Evolutionary conservation across 2,329 filamentous ascomycete genomes (phyloP).

Genomic region (Penicillium sp.): DNA sequence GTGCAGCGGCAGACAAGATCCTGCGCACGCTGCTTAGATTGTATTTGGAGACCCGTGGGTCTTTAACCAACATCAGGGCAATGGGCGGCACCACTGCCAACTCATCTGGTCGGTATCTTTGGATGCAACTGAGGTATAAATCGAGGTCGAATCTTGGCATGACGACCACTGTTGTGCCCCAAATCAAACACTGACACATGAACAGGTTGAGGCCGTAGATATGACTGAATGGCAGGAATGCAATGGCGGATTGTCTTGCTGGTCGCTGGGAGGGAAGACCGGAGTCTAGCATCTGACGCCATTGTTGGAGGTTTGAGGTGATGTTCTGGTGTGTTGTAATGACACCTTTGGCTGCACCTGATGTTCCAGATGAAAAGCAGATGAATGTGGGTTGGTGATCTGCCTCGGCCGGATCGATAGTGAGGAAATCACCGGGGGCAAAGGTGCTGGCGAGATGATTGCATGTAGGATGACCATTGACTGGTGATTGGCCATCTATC

Average conservation of each 20-base stretch:
- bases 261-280: slow-evolving; percentile 10
- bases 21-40: slow-evolving; percentile 18
- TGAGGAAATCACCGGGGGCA: slow-evolving; percentile 5
- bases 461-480: slow-evolving; percentile 16
- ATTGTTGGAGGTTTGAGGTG: slow-evolving; percentile 22
- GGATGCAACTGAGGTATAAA: slow-evolving; percentile 13
- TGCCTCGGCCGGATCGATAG: slow-evolving; percentile 11
- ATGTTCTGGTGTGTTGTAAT: slow-evolving; percentile 23
- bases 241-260: slow-evolving; percentile 14
- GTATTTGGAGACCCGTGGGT: slow-evolving; percentile 18
- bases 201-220: slow-evolving; percentile 22
- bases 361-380: slow-evolving; percentile 25
- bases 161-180: slow-evolving; percentile 18
- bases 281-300: slow-evolving; percentile 12
- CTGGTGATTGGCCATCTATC: slow-evolving; percentile 10
- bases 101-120: slow-evolving; percentile 20
- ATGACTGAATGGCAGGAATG: slow-evolving; percentile 23
- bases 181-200: slow-evolving; percentile 17
- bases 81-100: slow-evolving; percentile 20
- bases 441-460: slow-evolving; percentile 19
- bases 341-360: slow-evolving; percentile 23
- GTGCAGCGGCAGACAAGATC: slow-evolving; percentile 21
- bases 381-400: slow-evolving; percentile 16
- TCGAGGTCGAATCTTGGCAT: slow-evolving; percentile 21
- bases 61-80: slow-evolving; percentile 23